Conservation (phyloP, 768 basidiomycete genomes). For the Pleurotus tuber-regium region DNA sequence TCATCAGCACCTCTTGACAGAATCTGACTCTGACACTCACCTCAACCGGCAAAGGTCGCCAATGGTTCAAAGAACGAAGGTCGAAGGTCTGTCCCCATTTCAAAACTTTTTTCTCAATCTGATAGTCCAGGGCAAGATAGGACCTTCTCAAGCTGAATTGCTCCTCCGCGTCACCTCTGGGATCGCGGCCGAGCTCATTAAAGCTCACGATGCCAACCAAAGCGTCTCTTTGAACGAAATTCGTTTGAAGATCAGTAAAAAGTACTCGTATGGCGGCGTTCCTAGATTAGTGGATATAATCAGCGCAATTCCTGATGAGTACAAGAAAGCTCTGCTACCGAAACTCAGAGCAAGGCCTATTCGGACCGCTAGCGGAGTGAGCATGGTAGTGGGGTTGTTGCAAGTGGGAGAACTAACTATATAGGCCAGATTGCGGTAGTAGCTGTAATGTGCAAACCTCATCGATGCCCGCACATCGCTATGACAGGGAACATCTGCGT, state of each 20-base stretch:
- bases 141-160: constrained; percentile 86
- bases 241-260: constrained; percentile 86
- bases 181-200: constrained; percentile 92
- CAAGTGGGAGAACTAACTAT: constrained; percentile 1
- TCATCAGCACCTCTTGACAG: no score
- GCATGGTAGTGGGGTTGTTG: constrained; percentile 23
- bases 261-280: constrained; percentile 80
- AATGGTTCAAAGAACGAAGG: constrained; percentile 6
- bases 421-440: constrained; percentile 86
- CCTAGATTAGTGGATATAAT: constrained; percentile 97
- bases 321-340: constrained; percentile 87
- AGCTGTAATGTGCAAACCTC: constrained; percentile 99
- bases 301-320: constrained; percentile 96
- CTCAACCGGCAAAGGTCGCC: not conserved
- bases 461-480: constrained; percentile 98
- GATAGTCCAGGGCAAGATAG: constrained; percentile 24
- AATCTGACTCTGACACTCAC: not conserved
- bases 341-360: constrained; percentile 93
- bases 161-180: constrained; percentile 90
- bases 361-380: constrained; percentile 91
- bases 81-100: constrained; percentile 1
- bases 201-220: constrained; percentile 74
- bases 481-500: constrained; percentile 99
- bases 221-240: constrained; percentile 86
- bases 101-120: not conserved